A percentile compares a stretch with the other conserved stretches of the same genome.
These are phyloP conservation scores for Penicillium sp. DNA, from an alignment of 2,329 filamentous ascomycete species.

Conservation along the genomic window DNA sequence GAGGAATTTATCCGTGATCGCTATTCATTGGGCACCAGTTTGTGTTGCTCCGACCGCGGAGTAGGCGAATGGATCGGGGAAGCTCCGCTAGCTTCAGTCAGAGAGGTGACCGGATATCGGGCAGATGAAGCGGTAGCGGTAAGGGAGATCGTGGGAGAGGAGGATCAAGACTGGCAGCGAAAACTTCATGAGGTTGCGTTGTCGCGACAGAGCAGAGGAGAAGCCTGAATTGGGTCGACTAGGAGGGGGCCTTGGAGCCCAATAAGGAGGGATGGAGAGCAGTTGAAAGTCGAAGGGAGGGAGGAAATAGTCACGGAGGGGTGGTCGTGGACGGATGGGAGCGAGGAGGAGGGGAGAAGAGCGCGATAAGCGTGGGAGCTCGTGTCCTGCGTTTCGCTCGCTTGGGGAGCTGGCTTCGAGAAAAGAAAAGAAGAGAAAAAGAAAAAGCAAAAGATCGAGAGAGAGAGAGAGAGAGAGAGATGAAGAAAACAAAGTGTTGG, in stretches of 20 bases:
- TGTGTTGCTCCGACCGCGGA: not conserved
- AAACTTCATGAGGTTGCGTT: constrained; percentile 19
- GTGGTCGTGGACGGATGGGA: constrained; percentile 1
- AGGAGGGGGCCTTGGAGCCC: constrained; percentile 19
- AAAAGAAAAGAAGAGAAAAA: not conserved
- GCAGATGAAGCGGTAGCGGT: constrained; percentile 17
- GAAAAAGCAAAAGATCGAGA: not conserved
- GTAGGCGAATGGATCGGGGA: not conserved
- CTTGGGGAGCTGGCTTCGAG: not conserved
- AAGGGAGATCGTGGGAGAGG: constrained; percentile 14
- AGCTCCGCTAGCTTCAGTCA: constrained; percentile 2
- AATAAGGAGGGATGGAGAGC: constrained; percentile 19
- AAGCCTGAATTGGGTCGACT: not conserved
- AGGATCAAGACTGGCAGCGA: constrained; percentile 9
- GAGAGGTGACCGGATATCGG: constrained; percentile 2
- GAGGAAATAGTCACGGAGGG: constrained; percentile 3
- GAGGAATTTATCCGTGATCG: constrained; percentile 34
- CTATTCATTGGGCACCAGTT: constrained; percentile 34
- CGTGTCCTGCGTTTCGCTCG: not conserved
- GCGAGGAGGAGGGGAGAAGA: not conserved
- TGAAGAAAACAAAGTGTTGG: not conserved
- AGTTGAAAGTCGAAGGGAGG: not conserved
- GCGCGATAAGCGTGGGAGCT: not conserved
- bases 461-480: not conserved
- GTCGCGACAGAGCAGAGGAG: not conserved